Percentiles rank a stretch among this genome's conserved stretches.
Conservation (phyloP, 441 rosid species). For the Pelargonium citronellum region DNA sequence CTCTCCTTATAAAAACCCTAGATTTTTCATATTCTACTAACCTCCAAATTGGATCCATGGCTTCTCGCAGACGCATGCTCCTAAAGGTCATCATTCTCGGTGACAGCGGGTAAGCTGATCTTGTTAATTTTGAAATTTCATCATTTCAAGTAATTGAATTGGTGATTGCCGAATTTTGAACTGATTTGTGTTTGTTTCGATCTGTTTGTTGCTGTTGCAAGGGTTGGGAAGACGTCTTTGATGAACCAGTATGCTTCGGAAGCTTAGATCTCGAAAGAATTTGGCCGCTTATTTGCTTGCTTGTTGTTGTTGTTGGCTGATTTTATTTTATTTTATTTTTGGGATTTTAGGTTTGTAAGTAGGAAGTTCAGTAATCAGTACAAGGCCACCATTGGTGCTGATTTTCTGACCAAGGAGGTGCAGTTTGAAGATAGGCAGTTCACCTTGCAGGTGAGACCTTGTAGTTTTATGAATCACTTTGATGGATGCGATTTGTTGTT, state of each 20-base stretch:
- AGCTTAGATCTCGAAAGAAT: conserved; percentile 25
- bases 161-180: no score
- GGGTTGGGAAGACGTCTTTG: conserved; percentile 85
- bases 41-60: conserved; percentile 28
- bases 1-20: conserved; percentile 33
- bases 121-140: no score
- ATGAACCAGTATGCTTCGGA: conserved; percentile 65
- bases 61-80: conserved; percentile 68
- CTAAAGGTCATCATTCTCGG: conserved; percentile 86
- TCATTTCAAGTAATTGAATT: no score
- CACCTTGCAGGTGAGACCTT: conserved; percentile 62
- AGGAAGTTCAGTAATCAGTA: conserved; percentile 85
- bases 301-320: background rate
- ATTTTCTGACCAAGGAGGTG: conserved; percentile 74
- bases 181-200: conserved; percentile 1
- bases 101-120: conserved; percentile 88
- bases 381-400: conserved; percentile 76
- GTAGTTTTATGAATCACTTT: background rate
- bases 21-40: background rate
- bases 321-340: conserved; percentile 5
- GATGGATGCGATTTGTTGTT: background rate
- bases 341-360: conserved; percentile 59
- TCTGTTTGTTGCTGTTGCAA: conserved; percentile 17
- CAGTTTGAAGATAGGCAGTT: conserved; percentile 76
- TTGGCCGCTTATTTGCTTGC: background rate